Conservation (phyloP, 2,329 filamentous ascomycete species). For the Penicillium vulpinum region DNA sequence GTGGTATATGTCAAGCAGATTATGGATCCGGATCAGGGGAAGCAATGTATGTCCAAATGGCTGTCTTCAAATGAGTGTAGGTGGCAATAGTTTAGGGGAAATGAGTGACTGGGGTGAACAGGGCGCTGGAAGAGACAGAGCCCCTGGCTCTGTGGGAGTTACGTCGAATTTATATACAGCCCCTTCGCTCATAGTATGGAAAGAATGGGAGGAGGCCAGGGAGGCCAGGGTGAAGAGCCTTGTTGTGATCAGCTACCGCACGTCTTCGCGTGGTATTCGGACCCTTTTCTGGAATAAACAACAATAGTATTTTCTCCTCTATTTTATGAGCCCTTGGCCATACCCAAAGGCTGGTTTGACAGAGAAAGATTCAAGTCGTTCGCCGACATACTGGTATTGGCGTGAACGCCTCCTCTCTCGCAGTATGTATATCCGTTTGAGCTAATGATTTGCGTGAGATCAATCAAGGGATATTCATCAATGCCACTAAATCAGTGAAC, state of each 20-base stretch:
- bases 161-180: conserved; percentile 15
- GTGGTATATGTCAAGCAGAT: neutral
- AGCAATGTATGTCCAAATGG: conserved; percentile 11
- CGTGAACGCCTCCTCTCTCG: neutral
- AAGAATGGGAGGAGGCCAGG: conserved; percentile 6
- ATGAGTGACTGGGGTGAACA: conserved; percentile 6
- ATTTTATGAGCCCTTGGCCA: neutral
- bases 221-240: neutral
- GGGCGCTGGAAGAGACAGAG: neutral
- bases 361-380: neutral
- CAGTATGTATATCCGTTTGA: neutral
- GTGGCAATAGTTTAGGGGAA: neutral
- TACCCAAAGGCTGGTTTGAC: neutral
- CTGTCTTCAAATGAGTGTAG: conserved; percentile 14
- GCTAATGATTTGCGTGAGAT: neutral
- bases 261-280: neutral
- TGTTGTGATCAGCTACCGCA: neutral
- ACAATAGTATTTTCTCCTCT: neutral
- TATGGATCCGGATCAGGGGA: conserved; percentile 4
- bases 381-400: neutral
- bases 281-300: neutral
- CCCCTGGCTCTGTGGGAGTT: neutral
- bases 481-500: neutral
- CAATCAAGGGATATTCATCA: neutral
- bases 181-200: conserved; percentile 10